Base-by-base conservation (phyloP, 257 asterid genomes). In the Nyctanthes arbortristis region DNA sequence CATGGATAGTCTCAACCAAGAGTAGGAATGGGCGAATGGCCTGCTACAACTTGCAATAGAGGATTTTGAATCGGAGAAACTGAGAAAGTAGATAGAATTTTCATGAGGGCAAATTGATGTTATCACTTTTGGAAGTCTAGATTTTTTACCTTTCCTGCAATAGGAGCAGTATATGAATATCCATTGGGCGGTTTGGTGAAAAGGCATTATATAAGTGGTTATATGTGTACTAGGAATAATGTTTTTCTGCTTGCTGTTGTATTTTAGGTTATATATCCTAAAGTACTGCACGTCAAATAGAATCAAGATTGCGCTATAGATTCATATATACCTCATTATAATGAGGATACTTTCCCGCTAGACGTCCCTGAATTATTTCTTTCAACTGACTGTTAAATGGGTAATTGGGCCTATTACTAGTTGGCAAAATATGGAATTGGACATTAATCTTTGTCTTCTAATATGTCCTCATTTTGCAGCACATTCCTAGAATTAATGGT, bases 401-500 rank as follows among this genome's bases (percentile, higher is more conserved):
- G 33, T 49, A 37, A 64, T n/a, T n/a, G n/a, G 25, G 54, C 9
- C 31, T 49, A 40, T 52, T 62, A 66, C 28, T 58, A 40, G 63
- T 30, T 56, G 68, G 71, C 39, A 31, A 47, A 57, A 59, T 55
- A 3, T 37, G 24, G 60, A 34, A 29, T 36, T 12, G 29, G 40
- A 27, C 1, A 49, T 69, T 69, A 33, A 40, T 16, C 32, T 40
- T 63, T 65, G 3, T 63, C 29, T 32, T 77, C 28, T 24, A 45
- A 57, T 25, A 59, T 68, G 61, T 52, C 20, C 40, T 39, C 57
- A 16, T 73, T 76, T 31, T 84, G 90, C 92, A 93, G 99, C 99
- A 93, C 71, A 82, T 93, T 77, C 99, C 97, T 25, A 87, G 78
- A 83, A 93, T 85, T 65, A 93, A 93, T 66, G 99, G 99, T 32